Evolutionary conservation across 306 rosid genomes (phyloP).

Genomic region (Glycyrrhiza uralensis): DNA sequence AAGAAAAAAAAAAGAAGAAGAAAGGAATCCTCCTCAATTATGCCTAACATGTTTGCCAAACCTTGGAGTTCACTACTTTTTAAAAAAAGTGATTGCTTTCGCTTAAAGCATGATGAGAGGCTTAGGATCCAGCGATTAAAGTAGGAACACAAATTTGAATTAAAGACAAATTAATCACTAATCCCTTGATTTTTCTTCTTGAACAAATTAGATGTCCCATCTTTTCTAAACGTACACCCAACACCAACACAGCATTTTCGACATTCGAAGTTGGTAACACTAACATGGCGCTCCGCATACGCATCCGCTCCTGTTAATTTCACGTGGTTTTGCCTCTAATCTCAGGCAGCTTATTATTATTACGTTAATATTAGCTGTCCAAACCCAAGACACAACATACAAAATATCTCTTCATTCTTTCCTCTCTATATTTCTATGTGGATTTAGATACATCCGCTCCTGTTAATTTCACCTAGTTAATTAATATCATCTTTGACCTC

Average conservation of each 20-base stretch:
- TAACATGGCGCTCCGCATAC: neutral
- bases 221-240: conserved; percentile 21
- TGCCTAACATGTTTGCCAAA: conserved; percentile 28
- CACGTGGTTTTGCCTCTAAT: neutral
- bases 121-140: conserved; percentile 34
- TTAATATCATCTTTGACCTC: no score
- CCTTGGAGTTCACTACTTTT: conserved; percentile 50
- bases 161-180: conserved; percentile 37
- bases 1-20: no score
- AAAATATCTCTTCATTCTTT: neutral
- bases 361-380: neutral
- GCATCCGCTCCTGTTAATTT: neutral
- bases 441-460: no score
- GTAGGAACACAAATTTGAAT: conserved; percentile 39
- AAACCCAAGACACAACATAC: neutral
- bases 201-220: conserved; percentile 34
- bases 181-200: neutral
- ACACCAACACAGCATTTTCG: conserved; percentile 20
- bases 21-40: neutral
- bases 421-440: neutral
- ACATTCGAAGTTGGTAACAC: conserved; percentile 4
- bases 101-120: conserved; percentile 50
- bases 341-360: no score
- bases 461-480: no score
- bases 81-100: conserved; percentile 50